Evolutionary conservation across 371 early-diverging fungal genomes (phyloP), one percentile per base, ranked within the genome.

Genomic region (Saksenaea vasiformis): DNA sequence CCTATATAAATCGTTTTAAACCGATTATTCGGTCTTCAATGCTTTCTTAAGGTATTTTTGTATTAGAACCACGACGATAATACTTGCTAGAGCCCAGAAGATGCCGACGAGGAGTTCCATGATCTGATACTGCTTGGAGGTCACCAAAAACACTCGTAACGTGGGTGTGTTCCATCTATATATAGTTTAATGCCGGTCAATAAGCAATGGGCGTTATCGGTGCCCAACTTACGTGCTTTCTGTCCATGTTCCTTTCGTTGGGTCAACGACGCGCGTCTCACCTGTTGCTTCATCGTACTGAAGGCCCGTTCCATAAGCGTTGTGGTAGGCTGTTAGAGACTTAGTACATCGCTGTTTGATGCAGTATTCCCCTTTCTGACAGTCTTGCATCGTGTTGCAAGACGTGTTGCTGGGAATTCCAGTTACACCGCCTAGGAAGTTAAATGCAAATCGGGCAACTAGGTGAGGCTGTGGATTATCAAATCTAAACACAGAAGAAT

Each of bases 271-370:
- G 9, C 64, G 70, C 19, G 79, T 79, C 8, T 58, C 27, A 0
- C 80, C 80, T 1, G 62, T 62, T 0, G 73, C 63, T 56, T 87
- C 84, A 68, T 89, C 77, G 68, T 80, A 84, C 14, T 80, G 71
- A 28, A 93, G 64, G 3, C 93, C 93, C 8, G 85, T 82, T 5
- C 92, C 91, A 68, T 88, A 92, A 0, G 93, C 88, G 54, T 85
- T 83, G 72, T 93, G 92, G 57, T 84, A 85, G 1, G 80, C 72
- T 1, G 90, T 87, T 39, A 87, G 66, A 5, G 83, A 72, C 24
- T 62, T 36, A 11, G 85, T 69, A 62, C 92, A 92, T 51, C 71
- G 69, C 41, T 81, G 72, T 0, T 78, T 74, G 15, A 84, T 77
- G 55, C 88, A 88, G 26, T 73, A 84, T 63, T 84, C 82, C 1